phyloP scores from a whole-genome alignment of 345 rosid genomes.

The Jatropha curcas region DNA sequence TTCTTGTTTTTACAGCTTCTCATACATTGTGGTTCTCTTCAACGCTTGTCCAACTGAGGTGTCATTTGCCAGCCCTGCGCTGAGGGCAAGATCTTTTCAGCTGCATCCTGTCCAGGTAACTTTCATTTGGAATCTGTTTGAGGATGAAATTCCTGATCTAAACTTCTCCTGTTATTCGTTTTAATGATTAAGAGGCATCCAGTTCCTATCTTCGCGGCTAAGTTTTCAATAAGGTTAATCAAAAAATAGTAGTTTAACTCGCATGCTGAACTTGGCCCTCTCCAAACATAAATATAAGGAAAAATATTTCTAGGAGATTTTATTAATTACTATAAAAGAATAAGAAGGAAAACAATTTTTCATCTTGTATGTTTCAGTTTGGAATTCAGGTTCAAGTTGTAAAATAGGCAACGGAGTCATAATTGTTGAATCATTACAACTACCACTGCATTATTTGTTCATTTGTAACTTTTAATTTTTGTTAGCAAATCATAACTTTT shows the following conservation, averaged over 20 bases:
- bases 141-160: background rate
- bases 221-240: background rate
- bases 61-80: slow-evolving; percentile 45
- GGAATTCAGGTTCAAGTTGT: too few relatives aligned
- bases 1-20: slow-evolving; percentile 46
- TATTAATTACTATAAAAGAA: too few relatives aligned
- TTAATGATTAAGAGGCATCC: background rate
- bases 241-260: too few relatives aligned
- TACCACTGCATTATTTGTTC: background rate
- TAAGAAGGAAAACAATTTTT: too few relatives aligned
- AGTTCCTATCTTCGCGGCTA: background rate
- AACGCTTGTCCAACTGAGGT: slow-evolving; percentile 62
- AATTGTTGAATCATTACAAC: too few relatives aligned
- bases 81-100: slow-evolving; percentile 51
- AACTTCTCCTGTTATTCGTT: background rate
- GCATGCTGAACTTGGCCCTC: too few relatives aligned
- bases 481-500: background rate
- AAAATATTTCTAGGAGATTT: too few relatives aligned
- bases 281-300: too few relatives aligned
- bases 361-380: too few relatives aligned
- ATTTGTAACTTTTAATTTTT: background rate
- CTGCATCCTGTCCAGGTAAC: slow-evolving; percentile 83
- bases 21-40: slow-evolving; percentile 65
- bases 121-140: slow-evolving; percentile 5
- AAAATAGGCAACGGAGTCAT: too few relatives aligned